These are phyloP conservation scores for Volutella citrinella DNA, from an alignment of 2,329 filamentous ascomycete genomes.

Conservation along the genomic window DNA sequence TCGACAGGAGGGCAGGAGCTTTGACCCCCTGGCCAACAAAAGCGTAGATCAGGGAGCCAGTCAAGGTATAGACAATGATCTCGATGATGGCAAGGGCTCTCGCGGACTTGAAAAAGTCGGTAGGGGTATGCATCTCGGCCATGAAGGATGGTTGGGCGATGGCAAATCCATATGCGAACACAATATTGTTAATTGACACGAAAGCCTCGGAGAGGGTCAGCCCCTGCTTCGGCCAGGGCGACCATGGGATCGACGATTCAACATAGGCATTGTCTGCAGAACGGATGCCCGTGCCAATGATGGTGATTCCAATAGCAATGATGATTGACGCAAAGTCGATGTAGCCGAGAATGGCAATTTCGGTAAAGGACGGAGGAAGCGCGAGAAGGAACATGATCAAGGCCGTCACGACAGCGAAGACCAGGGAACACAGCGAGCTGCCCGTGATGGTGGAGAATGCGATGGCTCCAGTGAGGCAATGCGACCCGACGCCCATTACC, in stretches of 20 bases:
- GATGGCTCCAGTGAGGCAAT: no score
- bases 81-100: constrained; percentile 19
- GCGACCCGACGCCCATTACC: no score
- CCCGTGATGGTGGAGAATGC: no score
- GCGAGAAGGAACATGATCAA: constrained; percentile 36
- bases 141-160: constrained; percentile 1
- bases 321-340: constrained; percentile 56
- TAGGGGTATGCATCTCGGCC: constrained; percentile 7
- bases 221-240: constrained; percentile 4
- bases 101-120: constrained; percentile 49
- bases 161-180: constrained; percentile 8
- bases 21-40: constrained; percentile 58
- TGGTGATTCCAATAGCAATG: constrained; percentile 40
- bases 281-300: constrained; percentile 4
- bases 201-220: constrained; percentile 1
- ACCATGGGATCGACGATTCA: constrained; percentile 4
- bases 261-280: neutral
- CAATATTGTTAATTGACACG: constrained; percentile 3
- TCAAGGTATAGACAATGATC: constrained; percentile 55
- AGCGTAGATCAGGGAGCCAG: constrained; percentile 61
- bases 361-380: constrained; percentile 38
- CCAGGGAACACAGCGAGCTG: constrained; percentile 10
- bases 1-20: constrained; percentile 62
- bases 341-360: constrained; percentile 24
- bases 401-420: constrained; percentile 35